Percentiles rank a stretch among this genome's conserved stretches.
These are phyloP conservation scores for Fusarium mangiferae DNA, from an alignment of 2,329 filamentous ascomycete genomes.

Conservation along the genomic window DNA sequence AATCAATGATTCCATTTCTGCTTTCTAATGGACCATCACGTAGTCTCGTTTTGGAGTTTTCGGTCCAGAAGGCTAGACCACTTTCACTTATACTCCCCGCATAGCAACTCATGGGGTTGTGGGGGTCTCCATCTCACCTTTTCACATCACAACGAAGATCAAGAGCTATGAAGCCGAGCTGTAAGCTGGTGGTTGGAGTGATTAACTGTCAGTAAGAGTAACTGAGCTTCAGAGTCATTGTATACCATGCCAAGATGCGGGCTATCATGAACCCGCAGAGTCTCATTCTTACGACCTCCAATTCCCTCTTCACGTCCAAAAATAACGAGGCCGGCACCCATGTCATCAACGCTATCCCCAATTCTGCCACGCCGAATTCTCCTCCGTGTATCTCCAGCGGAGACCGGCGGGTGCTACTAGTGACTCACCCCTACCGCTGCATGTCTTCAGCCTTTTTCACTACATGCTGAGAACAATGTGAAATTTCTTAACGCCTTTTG, in stretches of 20 bases:
- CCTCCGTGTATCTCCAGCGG: conserved; percentile 11
- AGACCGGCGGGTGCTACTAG: not conserved
- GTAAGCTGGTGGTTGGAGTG: too few species aligned
- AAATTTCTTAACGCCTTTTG: not conserved
- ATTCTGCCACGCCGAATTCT: conserved; percentile 36
- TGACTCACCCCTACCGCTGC: conserved; percentile 33
- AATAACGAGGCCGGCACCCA: not conserved
- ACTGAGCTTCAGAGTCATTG: not conserved
- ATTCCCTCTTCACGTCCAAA: not conserved
- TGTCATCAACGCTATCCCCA: conserved; percentile 27
- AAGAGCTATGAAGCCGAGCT: not conserved
- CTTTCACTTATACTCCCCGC: not conserved
- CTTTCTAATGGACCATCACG: not conserved
- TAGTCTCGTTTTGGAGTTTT: conserved; percentile 4
- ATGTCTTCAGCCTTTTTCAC: not conserved
- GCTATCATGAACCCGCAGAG: not conserved
- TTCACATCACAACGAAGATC: not conserved
- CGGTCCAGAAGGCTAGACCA: not conserved
- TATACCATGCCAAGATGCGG: not conserved
- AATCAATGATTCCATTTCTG: not conserved
- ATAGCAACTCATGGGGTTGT: not conserved
- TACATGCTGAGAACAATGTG: not conserved
- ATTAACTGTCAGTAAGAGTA: not conserved
- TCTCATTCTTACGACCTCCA: not conserved
- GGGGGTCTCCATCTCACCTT: not conserved